Conservation (phyloP, 140 eudicot genomes). For the Cichorium intybus region DNA sequence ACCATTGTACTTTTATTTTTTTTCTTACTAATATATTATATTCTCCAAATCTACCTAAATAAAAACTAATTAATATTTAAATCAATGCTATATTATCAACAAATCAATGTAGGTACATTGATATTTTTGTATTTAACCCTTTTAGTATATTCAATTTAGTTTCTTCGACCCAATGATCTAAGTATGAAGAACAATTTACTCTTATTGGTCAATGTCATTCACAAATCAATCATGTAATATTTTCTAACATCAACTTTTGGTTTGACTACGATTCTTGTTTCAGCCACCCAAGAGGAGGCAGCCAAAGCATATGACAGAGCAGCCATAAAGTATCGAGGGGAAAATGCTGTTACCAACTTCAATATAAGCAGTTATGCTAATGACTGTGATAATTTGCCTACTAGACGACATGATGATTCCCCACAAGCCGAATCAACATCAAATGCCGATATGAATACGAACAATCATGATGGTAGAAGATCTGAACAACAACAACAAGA, state of each 20-base stretch:
- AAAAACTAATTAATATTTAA: no score
- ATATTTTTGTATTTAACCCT: not conserved
- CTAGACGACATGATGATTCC: not conserved
- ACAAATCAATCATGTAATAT: not conserved
- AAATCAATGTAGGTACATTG: no score
- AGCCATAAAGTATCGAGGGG: conserved; percentile 33
- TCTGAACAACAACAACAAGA: not conserved
- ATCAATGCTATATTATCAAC: no score
- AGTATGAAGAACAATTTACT: not conserved
- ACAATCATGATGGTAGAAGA: not conserved
- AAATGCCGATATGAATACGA: not conserved
- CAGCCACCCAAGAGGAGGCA: conserved; percentile 40
- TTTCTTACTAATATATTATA: no score
- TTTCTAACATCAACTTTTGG: not conserved
- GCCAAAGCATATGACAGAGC: conserved; percentile 43
- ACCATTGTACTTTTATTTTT: no score
- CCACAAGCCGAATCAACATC: not conserved
- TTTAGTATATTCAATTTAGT: not conserved
- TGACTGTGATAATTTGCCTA: not conserved
- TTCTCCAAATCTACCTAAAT: no score
- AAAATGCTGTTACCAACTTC: conserved; percentile 37
- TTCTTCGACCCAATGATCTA: not conserved
- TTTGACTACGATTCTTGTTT: not conserved
- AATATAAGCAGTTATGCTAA: conserved; percentile 22
- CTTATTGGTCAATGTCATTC: not conserved